These are phyloP conservation scores for Erodium moschatum DNA, from an alignment of 441 rosid species.

Conservation along the genomic window DNA sequence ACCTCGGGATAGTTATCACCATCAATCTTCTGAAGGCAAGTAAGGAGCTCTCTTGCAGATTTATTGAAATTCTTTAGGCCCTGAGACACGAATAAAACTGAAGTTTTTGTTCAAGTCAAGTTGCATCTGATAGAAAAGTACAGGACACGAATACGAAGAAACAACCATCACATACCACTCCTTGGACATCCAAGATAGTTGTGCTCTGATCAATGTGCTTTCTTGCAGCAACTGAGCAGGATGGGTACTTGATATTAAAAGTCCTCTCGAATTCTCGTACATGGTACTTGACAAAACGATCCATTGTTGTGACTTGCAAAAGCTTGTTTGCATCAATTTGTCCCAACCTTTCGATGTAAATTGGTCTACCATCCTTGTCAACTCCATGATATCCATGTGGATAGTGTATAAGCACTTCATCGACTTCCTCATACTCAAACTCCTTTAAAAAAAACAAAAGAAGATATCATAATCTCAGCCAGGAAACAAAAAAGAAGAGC, in stretches of 20 bases:
- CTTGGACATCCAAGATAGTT: conserved; percentile 88
- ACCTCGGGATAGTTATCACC: conserved; percentile 96
- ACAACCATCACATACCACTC: conserved; percentile 50
- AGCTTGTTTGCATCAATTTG: conserved; percentile 66
- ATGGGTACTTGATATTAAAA: conserved; percentile 60
- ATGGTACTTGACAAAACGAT: conserved; percentile 50
- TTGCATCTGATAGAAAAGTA: too few species aligned
- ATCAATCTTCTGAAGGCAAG: conserved; percentile 66
- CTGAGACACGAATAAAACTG: conserved; percentile 27
- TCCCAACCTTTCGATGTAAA: conserved; percentile 77
- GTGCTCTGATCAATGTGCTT: conserved; percentile 88
- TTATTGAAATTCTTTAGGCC: conserved; percentile 78
- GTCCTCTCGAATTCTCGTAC: conserved; percentile 68
- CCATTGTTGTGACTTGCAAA: conserved; percentile 55
- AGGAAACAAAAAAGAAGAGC: too few species aligned
- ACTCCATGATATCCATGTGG: conserved; percentile 94
- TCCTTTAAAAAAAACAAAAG: conserved; percentile 28
- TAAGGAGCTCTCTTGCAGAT: conserved; percentile 79
- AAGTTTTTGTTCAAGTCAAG: conserved; percentile 3
- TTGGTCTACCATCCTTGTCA: conserved; percentile 82
- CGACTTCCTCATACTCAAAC: conserved; percentile 51
- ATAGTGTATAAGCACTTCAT: conserved; percentile 69
- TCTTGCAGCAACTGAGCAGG: conserved; percentile 70
- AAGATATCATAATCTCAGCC: too few species aligned
- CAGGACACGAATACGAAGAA: too few species aligned